These are phyloP conservation scores for Earliella scabrosa DNA, from an alignment of 1,284 basidiomycete genomes.

Conservation along the genomic window DNA sequence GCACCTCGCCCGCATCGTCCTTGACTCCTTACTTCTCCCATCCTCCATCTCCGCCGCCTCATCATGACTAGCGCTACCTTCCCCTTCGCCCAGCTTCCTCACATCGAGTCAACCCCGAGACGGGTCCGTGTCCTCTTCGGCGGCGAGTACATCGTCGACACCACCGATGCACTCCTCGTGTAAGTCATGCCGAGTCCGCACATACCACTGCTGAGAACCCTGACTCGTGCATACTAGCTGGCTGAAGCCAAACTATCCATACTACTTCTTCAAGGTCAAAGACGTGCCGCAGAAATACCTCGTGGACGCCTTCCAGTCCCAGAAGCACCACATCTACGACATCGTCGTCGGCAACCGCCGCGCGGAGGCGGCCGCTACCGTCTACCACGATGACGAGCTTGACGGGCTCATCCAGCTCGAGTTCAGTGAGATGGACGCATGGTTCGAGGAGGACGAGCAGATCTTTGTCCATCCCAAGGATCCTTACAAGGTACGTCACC, in stretches of 20 bases:
- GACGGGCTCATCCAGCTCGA: conserved; percentile 52
- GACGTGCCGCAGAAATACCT: conserved; percentile 49
- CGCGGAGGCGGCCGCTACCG: conserved; percentile 46
- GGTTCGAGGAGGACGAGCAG: conserved; percentile 72
- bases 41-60: neutral
- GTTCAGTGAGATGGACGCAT: conserved; percentile 58
- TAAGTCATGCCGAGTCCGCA: too few relatives aligned
- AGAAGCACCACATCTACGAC: conserved; percentile 43
- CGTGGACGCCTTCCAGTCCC: conserved; percentile 33
- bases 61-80: conserved; percentile 17
- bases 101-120: conserved; percentile 38
- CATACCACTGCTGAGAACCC: too few relatives aligned
- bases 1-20: neutral
- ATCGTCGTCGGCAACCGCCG: conserved; percentile 46
- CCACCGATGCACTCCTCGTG: conserved; percentile 59
- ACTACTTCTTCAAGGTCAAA: conserved; percentile 53
- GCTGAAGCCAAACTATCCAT: conserved; percentile 56
- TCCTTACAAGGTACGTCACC: conserved; percentile 61
- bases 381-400: conserved; percentile 47
- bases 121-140: conserved; percentile 58
- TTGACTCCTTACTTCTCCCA: neutral
- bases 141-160: conserved; percentile 58
- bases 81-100: conserved; percentile 29
- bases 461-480: conserved; percentile 67
- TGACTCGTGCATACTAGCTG: conserved; percentile 45